phyloP scores from a whole-genome alignment of 352 stramenopile species.

The Thraustotheca clavata region DNA sequence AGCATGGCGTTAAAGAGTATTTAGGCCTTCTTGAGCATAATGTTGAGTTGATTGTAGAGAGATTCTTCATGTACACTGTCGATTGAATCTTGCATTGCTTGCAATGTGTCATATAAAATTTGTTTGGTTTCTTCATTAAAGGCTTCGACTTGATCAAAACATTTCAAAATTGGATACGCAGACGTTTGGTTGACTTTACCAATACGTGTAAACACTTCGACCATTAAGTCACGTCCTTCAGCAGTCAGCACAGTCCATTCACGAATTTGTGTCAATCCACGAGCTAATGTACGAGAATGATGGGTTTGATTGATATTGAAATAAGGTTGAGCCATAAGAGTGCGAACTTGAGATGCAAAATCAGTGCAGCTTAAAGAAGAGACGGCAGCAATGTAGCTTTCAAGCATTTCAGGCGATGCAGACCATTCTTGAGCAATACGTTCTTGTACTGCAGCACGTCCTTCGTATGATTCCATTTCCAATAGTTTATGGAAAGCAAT shows the following conservation, averaged over 20 bases:
- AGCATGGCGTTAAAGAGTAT: conserved; percentile 1
- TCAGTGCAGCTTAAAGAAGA: conserved; percentile 54
- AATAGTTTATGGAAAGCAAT: conserved; percentile 54
- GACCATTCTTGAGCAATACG: conserved; percentile 65
- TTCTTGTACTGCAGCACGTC: conserved; percentile 51
- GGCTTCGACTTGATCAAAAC: conserved; percentile 67
- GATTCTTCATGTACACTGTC: conserved; percentile 77
- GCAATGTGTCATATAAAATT: conserved; percentile 42
- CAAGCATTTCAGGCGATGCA: conserved; percentile 60
- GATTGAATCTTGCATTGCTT: conserved; percentile 67
- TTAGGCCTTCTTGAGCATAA: conserved; percentile 79
- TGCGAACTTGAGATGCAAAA: conserved; percentile 61
- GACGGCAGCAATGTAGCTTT: conserved; percentile 71
- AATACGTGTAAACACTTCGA: conserved; percentile 61
- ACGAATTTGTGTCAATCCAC: conserved; percentile 59
- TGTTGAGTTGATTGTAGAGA: conserved; percentile 80
- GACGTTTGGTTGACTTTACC: conserved; percentile 83
- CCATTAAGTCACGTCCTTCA: conserved; percentile 63
- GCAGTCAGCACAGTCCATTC: conserved; percentile 66
- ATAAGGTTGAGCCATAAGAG: conserved; percentile 48
- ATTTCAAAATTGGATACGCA: conserved; percentile 67
- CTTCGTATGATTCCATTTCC: conserved; percentile 45
- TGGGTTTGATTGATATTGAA: conserved; percentile 72
- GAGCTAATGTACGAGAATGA: conserved; percentile 55
- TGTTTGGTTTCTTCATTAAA: conserved; percentile 53